Percentiles rank a stretch among this genome's conserved stretches.
phyloP scores from a whole-genome alignment of 2,329 filamentous ascomycete genomes.

The Cercospora zeina region DNA sequence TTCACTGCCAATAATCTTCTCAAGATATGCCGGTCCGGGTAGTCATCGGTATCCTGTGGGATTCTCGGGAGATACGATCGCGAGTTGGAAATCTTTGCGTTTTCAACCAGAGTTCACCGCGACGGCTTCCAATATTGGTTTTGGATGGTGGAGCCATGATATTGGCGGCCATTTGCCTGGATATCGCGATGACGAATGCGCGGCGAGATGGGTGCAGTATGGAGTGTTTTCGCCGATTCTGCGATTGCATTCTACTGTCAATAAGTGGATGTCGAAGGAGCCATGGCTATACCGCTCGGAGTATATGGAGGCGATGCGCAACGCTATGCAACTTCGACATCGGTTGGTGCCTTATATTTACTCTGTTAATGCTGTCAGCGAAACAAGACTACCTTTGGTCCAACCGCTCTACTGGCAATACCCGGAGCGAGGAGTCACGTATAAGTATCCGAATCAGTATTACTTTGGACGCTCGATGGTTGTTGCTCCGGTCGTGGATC shows the following conservation, averaged over 20 bases:
- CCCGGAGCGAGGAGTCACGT: conserved; percentile 55
- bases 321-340: conserved; percentile 58
- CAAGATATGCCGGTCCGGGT: conserved; percentile 62
- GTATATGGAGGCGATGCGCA: conserved; percentile 44
- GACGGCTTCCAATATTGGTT: conserved; percentile 66
- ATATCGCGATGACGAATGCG: conserved; percentile 58
- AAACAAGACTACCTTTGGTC: conserved; percentile 50
- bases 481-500: conserved; percentile 58
- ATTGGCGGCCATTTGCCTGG: conserved; percentile 65
- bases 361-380: conserved; percentile 56
- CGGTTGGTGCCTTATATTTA: conserved; percentile 62
- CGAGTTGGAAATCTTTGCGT: conserved; percentile 60
- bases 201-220: conserved; percentile 62
- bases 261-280: conserved; percentile 61
- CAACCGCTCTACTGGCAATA: conserved; percentile 66
- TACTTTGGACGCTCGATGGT: conserved; percentile 60
- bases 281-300: conserved; percentile 51
- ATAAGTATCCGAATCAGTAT: conserved; percentile 59
- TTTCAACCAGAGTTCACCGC: conserved; percentile 69
- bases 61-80: conserved; percentile 63
- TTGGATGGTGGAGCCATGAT: conserved; percentile 69
- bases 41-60: conserved; percentile 65
- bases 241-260: conserved; percentile 61
- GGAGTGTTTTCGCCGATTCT: conserved; percentile 63
- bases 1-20: conserved; percentile 53